A percentile compares a stretch with the other conserved stretches of the same genome.
Evolutionary conservation across 1,139 yeast genomes (phyloP).

Genomic region (Nematodospora anomalae): DNA sequence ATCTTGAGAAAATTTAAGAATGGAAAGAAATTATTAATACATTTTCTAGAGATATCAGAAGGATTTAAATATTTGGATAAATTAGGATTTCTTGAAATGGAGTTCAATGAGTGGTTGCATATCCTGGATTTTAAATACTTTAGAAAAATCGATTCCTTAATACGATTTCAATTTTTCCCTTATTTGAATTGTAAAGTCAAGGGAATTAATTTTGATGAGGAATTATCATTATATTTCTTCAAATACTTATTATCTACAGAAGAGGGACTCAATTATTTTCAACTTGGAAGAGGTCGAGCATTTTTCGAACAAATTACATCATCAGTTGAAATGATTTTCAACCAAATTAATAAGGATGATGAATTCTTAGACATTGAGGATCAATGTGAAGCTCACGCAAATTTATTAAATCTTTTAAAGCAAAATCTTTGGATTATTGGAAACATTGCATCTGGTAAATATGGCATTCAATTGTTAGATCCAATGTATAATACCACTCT

Average conservation of each 20-base stretch:
- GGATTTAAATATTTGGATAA: constrained; percentile 41
- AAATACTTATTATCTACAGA: constrained; percentile 78
- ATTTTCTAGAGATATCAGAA: constrained; percentile 28
- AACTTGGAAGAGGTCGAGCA: constrained; percentile 23
- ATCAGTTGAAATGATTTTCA: constrained; percentile 22
- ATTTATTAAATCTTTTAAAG: constrained; percentile 37
- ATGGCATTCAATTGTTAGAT: constrained; percentile 69
- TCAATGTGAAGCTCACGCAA: constrained; percentile 9
- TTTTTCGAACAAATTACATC: constrained; percentile 29
- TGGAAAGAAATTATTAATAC: constrained; percentile 30
- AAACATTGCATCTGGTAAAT: constrained; percentile 66
- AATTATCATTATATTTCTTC: constrained; percentile 69
- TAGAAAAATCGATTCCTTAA: constrained; percentile 22
- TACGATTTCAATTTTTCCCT: constrained; percentile 29
- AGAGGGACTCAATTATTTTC: constrained; percentile 61
- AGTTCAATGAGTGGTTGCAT: constrained; percentile 32
- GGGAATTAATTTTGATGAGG: constrained; percentile 9
- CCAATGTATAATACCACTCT: constrained; percentile 45
- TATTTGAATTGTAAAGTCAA: constrained; percentile 13
- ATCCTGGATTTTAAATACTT: constrained; percentile 25
- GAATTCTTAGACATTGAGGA: constrained; percentile 17
- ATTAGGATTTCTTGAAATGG: constrained; percentile 32
- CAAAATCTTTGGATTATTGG: constrained; percentile 90
- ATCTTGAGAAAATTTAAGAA: constrained; percentile 24
- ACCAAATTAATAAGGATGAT: constrained; percentile 17